Base-by-base conservation (phyloP, 768 basidiomycete species). In the Boletellus ananiceps region DNA sequence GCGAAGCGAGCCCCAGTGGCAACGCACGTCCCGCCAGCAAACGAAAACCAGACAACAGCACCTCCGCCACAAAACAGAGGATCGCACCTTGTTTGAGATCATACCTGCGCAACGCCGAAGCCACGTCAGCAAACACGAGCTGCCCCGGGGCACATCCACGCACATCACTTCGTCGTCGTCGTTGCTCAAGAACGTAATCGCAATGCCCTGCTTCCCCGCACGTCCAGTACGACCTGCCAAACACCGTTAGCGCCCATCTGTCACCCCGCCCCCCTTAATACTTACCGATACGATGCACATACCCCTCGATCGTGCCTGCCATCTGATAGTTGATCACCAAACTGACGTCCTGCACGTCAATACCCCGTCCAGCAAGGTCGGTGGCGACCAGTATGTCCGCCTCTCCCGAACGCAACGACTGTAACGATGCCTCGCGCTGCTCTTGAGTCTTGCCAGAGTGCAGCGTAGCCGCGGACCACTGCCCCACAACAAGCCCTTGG, bases 401-500 rank as follows among this genome's bases (percentile, higher is more conserved):
- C 45, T 93, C 84, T 44, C 94, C 95, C 23, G 78, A 84, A 9
- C 96, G 84, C 51, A 99, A 71, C 2, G 88, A 75, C 58, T 93
- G 86, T 57, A 99, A 70, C 4, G 95, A 84, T 1, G 89, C 89
- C 69, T 99, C 96, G 67, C 96, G 85, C 67, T 97, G 93, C 63
- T 94, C 92, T 68, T 99, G 96, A 52, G 87, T 93, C 74, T 99
- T 99, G 52, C 95, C 96, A 9, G 93, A 96, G 62, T 99, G 96
- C 58, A 99, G 63, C 0, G 93, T 96, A 14, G 93, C 83, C 1
- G 91, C 86, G 54, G 74, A 87, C 88, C 93, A 94, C 88, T 93
- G 54, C 48, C 8, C 27, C 27, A 27, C 27, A 27, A 47, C 41
- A 51, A 49, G 15, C 25, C 13, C 34, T 51, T 31, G 44, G 44